Conservation (phyloP, 177 flowering plant species). For the Vitis hybrid region DNA sequence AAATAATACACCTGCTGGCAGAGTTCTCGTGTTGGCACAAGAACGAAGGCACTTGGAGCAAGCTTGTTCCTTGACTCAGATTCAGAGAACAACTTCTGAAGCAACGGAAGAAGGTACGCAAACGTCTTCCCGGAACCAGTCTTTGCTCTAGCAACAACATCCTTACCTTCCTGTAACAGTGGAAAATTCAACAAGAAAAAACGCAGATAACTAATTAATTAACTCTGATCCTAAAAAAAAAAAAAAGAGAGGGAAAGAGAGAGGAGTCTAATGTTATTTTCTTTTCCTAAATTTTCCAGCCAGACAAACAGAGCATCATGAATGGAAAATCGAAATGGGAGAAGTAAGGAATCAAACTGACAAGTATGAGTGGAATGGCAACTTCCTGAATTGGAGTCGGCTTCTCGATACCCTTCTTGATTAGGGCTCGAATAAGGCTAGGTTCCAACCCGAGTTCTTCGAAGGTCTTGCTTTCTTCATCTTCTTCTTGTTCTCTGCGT, state of each 20-base stretch:
- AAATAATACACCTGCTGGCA: conserved; percentile 66
- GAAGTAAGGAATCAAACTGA: conserved; percentile 18
- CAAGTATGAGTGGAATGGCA: conserved; percentile 79
- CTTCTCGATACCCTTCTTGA: conserved; percentile 61
- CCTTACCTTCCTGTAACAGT: conserved; percentile 75
- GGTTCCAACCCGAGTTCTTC: conserved; percentile 85
- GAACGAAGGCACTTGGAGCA: conserved; percentile 67
- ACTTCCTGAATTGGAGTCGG: conserved; percentile 80
- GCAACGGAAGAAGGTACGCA: conserved; percentile 89
- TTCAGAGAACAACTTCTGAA: conserved; percentile 75
- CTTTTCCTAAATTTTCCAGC: conserved; percentile 1
- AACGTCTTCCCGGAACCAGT: conserved; percentile 98
- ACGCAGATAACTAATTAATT: not conserved
- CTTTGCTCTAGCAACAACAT: conserved; percentile 89
- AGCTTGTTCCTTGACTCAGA: conserved; percentile 33
- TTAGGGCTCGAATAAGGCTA: conserved; percentile 71
- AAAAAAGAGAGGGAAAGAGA: not conserved
- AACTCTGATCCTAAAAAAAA: not conserved
- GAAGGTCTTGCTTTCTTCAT: conserved; percentile 45
- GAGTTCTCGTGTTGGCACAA: conserved; percentile 89
- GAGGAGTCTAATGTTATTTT: not conserved
- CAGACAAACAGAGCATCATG: not conserved
- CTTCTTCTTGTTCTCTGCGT: conserved; percentile 21
- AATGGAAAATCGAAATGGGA: not conserved
- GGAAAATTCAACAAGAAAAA: not conserved